Base-by-base conservation (phyloP, 176 grass and related monocot species). In the Sorghum bicolor region DNA sequence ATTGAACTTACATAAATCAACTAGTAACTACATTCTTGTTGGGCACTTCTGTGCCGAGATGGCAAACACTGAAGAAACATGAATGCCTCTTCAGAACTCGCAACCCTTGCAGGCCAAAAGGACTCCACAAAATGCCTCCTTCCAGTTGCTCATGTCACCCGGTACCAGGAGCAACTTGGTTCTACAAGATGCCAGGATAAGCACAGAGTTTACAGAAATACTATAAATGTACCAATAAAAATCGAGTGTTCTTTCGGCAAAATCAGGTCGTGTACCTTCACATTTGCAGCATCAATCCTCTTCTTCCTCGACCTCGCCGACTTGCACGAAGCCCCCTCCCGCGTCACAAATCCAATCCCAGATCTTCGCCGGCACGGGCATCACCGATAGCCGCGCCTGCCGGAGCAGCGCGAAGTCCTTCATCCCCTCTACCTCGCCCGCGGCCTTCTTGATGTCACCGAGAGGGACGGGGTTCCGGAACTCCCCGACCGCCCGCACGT, bases 311-410 rank as follows among this genome's bases (percentile, higher is more conserved):
- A 22, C 72, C 37, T 87, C 78, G 14, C 72, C 84, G 1, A 83
- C 84, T 29, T 92, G 50, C 63, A 73, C 67, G 58, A 91, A 92
- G 0, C 93, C 89, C 24, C 96, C 93, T 34, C 89, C 93, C 85
- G 90, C 90, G 53, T 94, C 87, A 32, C 89, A 98, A 74, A 98
- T 68, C 72, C 82, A 83, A 0, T 95, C 82, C 96, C 93, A 95
- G 69, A 95, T 64, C 61, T 40, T 86, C 25, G 37, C 76, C 20
- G 91, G 80, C 25, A 98, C 89, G 2, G 96, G 85, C 82, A 98
- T 92, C 79, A 95, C 93, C 13, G 96, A 98, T 3, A 98, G 76
- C 34, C 96, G 89, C 62, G 87, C 85, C 80, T 98, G 91, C 5
- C 89, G 89, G 34, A 98, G 68, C 55, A 98, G 87, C 40, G 87